Base-by-base conservation (phyloP, 177 flowering plant species). In the Vitis hybrid region DNA sequence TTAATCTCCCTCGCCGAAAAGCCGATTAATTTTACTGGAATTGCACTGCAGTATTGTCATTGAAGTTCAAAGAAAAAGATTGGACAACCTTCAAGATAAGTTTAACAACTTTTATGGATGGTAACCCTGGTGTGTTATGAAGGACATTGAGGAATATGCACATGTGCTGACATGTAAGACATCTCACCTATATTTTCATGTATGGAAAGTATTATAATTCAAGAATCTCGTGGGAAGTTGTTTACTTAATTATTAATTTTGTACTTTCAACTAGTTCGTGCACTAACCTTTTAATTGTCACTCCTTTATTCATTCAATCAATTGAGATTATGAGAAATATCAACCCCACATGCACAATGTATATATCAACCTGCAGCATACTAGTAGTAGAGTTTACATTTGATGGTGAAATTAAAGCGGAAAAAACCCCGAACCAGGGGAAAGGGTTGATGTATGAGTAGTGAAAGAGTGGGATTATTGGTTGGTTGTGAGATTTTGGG, bases 61-160 rank as follows among this genome's bases (percentile, higher is more conserved):
- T 61, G 21, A 63, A 52, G 66, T 50, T 46, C 64, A 13, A 2
- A 65, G 73, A 73, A 77, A 77, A 73, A 60, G 76, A 78, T 60
- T 52, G 66, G 48, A 54, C 75, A 74, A 58, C 78, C 58, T 68
- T 62, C 52, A 66, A 15, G 64, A 54, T 64, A 35, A 63, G 51
- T 50, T n/a, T 14, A 17, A 54, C 50, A 17, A 14, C 30, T 50
- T 56, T 59, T 8, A 4, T 24, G 35, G 62, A 20, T 59, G 32
- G 64, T 14, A 59, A 58, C 50, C 10, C 7, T 17, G 4, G 11
- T 20, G 20, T 10, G 11, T 17, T 63, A n/a, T 15, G 14, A 63
- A 2, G 46, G 61, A 6, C 21, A 61, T 17, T 35, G 17, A 50
- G 18, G 27, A 20, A 41, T 54, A 14, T 27, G 58, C 46, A 50